A percentile compares a stretch with the other conserved stretches of the same genome.
phyloP scores from a whole-genome alignment of 306 rosid species.

The Begonia loranthoides region DNA sequence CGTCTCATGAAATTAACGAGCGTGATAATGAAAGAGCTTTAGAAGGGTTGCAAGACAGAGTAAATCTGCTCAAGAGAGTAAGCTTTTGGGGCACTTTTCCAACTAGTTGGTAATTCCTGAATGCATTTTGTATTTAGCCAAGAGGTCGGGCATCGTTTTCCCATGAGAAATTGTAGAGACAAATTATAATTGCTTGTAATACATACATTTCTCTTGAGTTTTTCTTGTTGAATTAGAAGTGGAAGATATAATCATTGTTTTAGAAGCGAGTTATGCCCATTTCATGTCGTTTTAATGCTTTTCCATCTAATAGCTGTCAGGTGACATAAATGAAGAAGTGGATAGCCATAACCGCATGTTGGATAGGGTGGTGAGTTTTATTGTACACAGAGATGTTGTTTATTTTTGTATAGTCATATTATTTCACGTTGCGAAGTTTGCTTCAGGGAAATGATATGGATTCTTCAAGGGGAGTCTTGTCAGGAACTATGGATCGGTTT shows the following conservation, averaged over 20 bases:
- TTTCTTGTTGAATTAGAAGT: background rate
- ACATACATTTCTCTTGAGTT: background rate
- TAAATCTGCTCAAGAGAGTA: conserved; percentile 76
- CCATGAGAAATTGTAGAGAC: too few species aligned
- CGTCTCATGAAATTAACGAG: conserved; percentile 72
- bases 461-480: conserved; percentile 71
- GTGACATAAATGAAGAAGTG: conserved; percentile 83
- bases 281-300: too few species aligned
- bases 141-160: too few species aligned
- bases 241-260: too few species aligned
- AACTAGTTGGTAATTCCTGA: background rate
- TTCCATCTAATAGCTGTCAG: conserved; percentile 44
- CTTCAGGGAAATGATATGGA: conserved; percentile 83
- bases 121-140: too few species aligned
- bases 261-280: too few species aligned
- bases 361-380: conserved; percentile 53
- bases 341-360: conserved; percentile 70
- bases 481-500: conserved; percentile 87
- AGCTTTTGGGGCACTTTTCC: conserved; percentile 6
- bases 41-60: conserved; percentile 86
- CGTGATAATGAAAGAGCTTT: conserved; percentile 69
- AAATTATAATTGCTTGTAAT: background rate
- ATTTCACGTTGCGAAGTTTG: background rate
- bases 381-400: background rate
- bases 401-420: background rate